Evolutionary conservation across 768 basidiomycete species (phyloP).

Genomic region (Thelephora ganbajun): DNA sequence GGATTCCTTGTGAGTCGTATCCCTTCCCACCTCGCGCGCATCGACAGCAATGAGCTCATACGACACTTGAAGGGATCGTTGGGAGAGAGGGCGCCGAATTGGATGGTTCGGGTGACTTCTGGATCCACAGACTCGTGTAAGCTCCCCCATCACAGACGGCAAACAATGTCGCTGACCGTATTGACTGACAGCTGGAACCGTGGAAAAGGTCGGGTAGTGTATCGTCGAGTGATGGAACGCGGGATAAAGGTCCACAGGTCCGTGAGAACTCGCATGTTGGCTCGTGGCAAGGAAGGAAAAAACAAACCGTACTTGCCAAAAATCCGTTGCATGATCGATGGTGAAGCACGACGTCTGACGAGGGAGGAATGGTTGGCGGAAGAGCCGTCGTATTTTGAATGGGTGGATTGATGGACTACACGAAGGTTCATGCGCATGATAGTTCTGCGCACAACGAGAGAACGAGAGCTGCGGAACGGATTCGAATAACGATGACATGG

Average conservation of each 20-base stretch:
- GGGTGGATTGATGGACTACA: neutral
- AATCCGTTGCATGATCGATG: neutral
- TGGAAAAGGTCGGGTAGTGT: slow-evolving; percentile 4
- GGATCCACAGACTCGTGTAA: neutral
- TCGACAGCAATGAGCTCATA: too few relatives aligned
- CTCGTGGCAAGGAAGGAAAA: neutral
- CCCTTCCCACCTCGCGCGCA: too few relatives aligned
- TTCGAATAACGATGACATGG: too few relatives aligned
- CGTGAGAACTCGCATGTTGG: slow-evolving; percentile 8
- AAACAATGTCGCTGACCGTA: neutral
- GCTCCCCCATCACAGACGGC: neutral
- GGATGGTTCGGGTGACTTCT: neutral
- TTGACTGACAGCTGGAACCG: slow-evolving; percentile 6
- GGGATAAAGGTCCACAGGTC: slow-evolving; percentile 7
- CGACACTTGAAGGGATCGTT: neutral
- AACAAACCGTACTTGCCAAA: neutral
- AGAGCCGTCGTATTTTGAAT: neutral
- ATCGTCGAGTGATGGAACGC: slow-evolving; percentile 1
- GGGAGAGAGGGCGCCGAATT: neutral
- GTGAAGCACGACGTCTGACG: neutral
- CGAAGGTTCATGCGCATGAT: too few relatives aligned
- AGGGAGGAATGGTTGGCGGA: neutral
- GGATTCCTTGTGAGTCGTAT: too few relatives aligned
- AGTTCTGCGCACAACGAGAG: too few relatives aligned
- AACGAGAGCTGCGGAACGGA: too few relatives aligned